phyloP scores from a whole-genome alignment of 495 filamentous ascomycete genomes.

The Hypoxylon fuscum region DNA sequence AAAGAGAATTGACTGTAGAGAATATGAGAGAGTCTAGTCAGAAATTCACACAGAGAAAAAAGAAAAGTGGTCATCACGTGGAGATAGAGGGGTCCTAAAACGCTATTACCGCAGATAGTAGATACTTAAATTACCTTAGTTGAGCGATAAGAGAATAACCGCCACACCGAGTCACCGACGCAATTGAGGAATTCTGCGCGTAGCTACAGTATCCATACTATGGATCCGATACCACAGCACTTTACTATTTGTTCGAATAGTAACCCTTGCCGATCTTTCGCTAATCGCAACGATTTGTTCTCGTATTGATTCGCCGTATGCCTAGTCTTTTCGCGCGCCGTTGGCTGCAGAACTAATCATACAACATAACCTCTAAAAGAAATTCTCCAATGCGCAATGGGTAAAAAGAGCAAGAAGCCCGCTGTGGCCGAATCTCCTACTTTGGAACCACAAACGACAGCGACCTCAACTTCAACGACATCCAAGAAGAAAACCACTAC shows the following conservation, averaged over 20 bases:
- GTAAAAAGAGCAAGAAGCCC: slow-evolving; percentile 58
- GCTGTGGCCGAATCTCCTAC: slow-evolving; percentile 39
- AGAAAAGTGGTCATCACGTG: slow-evolving; percentile 32
- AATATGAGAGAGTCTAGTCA: too few relatives aligned
- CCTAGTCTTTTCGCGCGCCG: background rate
- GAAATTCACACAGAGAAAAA: background rate
- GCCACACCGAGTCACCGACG: slow-evolving; percentile 28
- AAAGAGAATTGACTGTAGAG: slow-evolving; percentile 4
- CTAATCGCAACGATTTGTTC: slow-evolving; percentile 19
- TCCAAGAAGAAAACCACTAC: slow-evolving; percentile 38
- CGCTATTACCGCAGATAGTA: too few relatives aligned
- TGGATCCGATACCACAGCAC: slow-evolving; percentile 4
- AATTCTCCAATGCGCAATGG: slow-evolving; percentile 48
- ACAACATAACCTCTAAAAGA: slow-evolving; percentile 20
- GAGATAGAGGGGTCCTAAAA: slow-evolving; percentile 25
- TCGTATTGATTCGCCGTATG: slow-evolving; percentile 13
- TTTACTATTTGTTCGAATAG: too few relatives aligned
- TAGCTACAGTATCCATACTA: background rate
- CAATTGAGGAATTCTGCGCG: slow-evolving; percentile 27
- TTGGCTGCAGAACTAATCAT: slow-evolving; percentile 8
- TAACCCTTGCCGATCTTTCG: slow-evolving; percentile 3
- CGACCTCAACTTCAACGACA: slow-evolving; percentile 25
- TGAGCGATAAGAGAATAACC: slow-evolving; percentile 31
- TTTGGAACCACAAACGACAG: slow-evolving; percentile 31
- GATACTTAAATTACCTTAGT: slow-evolving; percentile 1